A percentile compares a stretch with the other conserved stretches of the same genome.
These are phyloP conservation scores for Herpetospermum pedunculosum DNA, from an alignment of 306 rosid genomes.

Conservation along the genomic window DNA sequence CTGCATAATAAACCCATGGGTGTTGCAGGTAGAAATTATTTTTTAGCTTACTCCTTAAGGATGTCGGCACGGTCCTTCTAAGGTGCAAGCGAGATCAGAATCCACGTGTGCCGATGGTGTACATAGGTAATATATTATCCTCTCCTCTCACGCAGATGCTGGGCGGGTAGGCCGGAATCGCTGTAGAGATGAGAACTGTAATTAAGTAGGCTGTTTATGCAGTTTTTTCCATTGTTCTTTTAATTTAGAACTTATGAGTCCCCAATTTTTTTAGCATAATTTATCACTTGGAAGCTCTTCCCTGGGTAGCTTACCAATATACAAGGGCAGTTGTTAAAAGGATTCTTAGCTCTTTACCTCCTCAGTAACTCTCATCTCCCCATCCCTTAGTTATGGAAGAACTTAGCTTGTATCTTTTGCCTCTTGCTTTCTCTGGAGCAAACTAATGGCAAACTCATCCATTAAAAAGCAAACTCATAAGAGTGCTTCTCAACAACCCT, in stretches of 20 bases:
- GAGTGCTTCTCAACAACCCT: not conserved
- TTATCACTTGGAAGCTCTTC: slow-evolving; percentile 24
- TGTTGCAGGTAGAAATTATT: slow-evolving; percentile 9
- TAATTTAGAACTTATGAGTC: not conserved
- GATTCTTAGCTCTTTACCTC: not conserved
- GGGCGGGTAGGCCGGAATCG: slow-evolving; percentile 38
- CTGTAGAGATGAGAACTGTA: slow-evolving; percentile 60
- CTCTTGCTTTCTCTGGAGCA: not conserved
- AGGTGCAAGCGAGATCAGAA: slow-evolving; percentile 10
- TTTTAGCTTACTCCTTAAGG: slow-evolving; percentile 20
- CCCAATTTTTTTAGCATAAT: slow-evolving; percentile 19
- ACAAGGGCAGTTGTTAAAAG: slow-evolving; percentile 6
- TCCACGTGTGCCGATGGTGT: slow-evolving; percentile 41
- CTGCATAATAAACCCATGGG: not conserved
- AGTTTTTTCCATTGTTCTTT: slow-evolving; percentile 17
- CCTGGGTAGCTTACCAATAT: not conserved
- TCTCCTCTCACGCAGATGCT: slow-evolving; percentile 54
- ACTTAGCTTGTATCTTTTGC: not conserved
- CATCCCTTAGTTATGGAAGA: not conserved
- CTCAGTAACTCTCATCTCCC: not conserved
- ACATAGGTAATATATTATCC: slow-evolving; percentile 55
- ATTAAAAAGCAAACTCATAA: not conserved
- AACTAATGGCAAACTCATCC: not conserved
- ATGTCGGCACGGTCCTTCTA: slow-evolving; percentile 10
- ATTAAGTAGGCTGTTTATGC: slow-evolving; percentile 40